Percentiles rank a stretch among this genome's conserved stretches.
Evolutionary conservation across 1,139 yeast genomes (phyloP).

Genomic region (Diutina rugosa): DNA sequence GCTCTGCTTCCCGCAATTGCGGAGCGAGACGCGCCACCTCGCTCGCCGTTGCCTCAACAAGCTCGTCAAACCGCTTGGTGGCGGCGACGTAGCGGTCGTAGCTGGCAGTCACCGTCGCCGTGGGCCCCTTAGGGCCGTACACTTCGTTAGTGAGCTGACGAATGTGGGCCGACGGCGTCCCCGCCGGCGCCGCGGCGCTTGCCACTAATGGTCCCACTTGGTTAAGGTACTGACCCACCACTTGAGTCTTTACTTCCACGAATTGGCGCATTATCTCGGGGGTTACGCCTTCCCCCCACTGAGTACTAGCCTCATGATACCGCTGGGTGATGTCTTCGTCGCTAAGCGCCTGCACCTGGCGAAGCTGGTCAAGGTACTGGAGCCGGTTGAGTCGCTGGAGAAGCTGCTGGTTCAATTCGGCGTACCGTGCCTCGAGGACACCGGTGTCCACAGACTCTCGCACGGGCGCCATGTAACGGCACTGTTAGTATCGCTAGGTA

Average conservation of each 20-base stretch:
- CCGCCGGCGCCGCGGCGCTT: background rate
- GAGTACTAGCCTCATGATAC: background rate
- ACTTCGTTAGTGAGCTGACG: background rate
- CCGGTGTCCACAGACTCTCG: background rate
- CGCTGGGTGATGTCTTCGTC: background rate
- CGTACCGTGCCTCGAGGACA: background rate
- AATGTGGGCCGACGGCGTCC: background rate
- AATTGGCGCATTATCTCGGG: background rate
- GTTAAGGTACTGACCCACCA: background rate
- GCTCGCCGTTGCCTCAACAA: background rate
- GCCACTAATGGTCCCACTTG: background rate
- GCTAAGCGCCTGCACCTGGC: background rate
- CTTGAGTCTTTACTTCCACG: background rate
- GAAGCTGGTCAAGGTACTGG: background rate
- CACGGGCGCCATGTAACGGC: background rate
- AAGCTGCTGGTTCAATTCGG: background rate
- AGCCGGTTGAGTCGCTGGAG: background rate
- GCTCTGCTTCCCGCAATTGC: background rate
- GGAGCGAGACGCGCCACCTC: background rate
- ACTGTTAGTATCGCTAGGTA: background rate
- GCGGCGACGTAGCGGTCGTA: background rate
- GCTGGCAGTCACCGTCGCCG: background rate
- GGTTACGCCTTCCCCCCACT: background rate
- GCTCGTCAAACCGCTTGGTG: background rate
- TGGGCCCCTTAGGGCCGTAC: background rate